Conservation (phyloP, 2,329 filamentous ascomycete genomes). For the Hypocreales sp. region DNA sequence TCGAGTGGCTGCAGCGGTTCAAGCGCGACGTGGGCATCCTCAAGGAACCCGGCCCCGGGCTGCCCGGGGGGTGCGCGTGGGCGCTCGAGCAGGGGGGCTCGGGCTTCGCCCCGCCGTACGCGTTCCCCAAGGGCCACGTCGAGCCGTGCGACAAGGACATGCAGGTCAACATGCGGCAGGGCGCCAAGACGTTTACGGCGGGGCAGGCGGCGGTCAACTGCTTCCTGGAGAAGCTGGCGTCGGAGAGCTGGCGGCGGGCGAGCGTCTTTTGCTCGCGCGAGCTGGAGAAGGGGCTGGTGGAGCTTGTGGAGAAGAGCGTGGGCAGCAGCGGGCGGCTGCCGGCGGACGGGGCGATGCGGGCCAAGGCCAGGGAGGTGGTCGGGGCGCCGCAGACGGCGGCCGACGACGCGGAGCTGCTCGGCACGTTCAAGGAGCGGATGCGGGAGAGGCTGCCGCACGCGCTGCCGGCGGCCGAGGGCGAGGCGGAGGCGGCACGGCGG, state of each 20-base stretch:
- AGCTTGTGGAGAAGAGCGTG: constrained; percentile 28
- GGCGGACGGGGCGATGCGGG: constrained; percentile 27
- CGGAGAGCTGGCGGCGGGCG: constrained; percentile 28
- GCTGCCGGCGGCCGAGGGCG: constrained; percentile 1
- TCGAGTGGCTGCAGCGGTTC: constrained; percentile 47
- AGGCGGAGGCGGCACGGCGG: constrained; percentile 3
- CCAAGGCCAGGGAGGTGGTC: constrained; percentile 32
- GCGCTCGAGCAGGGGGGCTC: constrained; percentile 32
- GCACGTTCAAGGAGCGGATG: constrained; percentile 36
- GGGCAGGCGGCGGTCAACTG: constrained; percentile 29
- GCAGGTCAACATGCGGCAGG: constrained; percentile 17
- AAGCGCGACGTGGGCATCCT: constrained; percentile 41
- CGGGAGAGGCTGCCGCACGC: constrained; percentile 11
- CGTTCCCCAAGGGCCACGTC: constrained; percentile 24
- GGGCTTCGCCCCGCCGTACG: constrained; percentile 40
- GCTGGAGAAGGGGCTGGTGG: constrained; percentile 36
- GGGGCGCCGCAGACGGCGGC: constrained; percentile 31
- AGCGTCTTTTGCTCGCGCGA: constrained; percentile 42
- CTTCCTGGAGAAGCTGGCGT: constrained; percentile 28
- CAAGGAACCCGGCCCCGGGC: constrained; percentile 32
- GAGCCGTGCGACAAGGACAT: constrained; percentile 17
- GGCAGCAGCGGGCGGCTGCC: constrained; percentile 25
- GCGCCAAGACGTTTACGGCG: constrained; percentile 24
- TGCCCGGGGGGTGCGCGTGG: constrained; percentile 27
- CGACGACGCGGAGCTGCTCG: constrained; percentile 35